phyloP scores from a whole-genome alignment of 805 yeast species.

The Cyberlindnera sargentensis region DNA sequence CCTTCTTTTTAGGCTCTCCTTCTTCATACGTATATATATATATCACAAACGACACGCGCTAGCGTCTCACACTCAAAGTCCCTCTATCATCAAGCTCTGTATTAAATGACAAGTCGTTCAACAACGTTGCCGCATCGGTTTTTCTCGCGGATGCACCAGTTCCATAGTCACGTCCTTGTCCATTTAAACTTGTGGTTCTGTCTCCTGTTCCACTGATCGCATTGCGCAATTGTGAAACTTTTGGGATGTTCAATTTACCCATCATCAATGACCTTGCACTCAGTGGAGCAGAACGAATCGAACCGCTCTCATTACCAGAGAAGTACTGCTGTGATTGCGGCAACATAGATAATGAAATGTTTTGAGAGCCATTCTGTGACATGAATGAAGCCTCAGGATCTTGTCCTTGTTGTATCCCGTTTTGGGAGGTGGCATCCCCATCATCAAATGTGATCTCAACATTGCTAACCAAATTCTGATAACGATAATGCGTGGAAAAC shows the following conservation, averaged over 20 bases:
- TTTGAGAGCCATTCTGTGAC: constrained; percentile 14
- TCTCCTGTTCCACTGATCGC: constrained; percentile 18
- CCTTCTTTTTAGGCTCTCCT: not conserved
- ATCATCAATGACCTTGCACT: constrained; percentile 21
- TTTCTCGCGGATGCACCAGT: constrained; percentile 6
- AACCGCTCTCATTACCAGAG: constrained; percentile 11
- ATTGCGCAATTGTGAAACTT: constrained; percentile 21
- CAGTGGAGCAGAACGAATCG: constrained; percentile 22
- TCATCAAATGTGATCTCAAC: not conserved
- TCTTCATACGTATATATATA: not conserved
- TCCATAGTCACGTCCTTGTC: not conserved
- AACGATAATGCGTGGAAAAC: constrained; percentile 18
- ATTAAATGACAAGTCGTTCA: constrained; percentile 17
- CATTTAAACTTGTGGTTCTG: not conserved
- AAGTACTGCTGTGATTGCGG: constrained; percentile 8
- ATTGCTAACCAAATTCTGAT: constrained; percentile 1
- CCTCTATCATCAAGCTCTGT: constrained; percentile 17
- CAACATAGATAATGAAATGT: constrained; percentile 13
- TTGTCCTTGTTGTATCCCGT: constrained; percentile 1
- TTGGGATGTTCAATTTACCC: constrained; percentile 20
- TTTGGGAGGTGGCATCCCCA: not conserved
- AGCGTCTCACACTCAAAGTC: constrained; percentile 6
- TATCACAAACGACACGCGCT: too few species aligned
- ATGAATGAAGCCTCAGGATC: constrained; percentile 9
- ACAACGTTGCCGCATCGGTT: constrained; percentile 18